Percentiles rank a stretch among this genome's conserved stretches.
Conservation (phyloP, 257 asterid genomes). For the Eustoma russellianum region DNA sequence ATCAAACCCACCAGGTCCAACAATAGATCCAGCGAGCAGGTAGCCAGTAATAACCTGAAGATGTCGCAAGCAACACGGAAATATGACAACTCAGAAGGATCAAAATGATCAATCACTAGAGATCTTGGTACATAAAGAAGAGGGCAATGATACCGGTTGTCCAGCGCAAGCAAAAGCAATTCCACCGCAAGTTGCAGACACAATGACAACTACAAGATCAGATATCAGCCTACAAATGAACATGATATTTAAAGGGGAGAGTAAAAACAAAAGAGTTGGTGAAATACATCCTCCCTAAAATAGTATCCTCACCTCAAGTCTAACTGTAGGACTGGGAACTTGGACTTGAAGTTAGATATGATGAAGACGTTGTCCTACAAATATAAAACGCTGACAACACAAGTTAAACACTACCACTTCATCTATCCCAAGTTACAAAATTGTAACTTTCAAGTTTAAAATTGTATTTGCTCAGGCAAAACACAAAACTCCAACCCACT, state of each 20-base stretch:
- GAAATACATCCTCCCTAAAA: constrained; percentile 7
- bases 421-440: too few relatives aligned
- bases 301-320: constrained; percentile 68
- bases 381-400: constrained; percentile 3
- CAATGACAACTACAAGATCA: constrained; percentile 93
- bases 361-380: constrained; percentile 88
- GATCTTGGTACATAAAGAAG: constrained; percentile 14
- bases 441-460: too few relatives aligned
- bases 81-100: constrained; percentile 9
- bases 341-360: constrained; percentile 95
- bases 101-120: background rate
- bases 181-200: constrained; percentile 99
- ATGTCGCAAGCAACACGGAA: constrained; percentile 13
- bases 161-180: constrained; percentile 99
- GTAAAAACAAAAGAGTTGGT: constrained; percentile 14
- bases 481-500: background rate
- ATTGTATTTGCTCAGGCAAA: too few relatives aligned
- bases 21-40: constrained; percentile 92
- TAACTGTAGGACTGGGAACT: constrained; percentile 86
- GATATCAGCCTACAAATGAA: constrained; percentile 75
- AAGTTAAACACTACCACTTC: too few relatives aligned
- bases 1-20: constrained; percentile 98
- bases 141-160: constrained; percentile 70
- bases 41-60: constrained; percentile 94
- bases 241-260: constrained; percentile 13